Evolutionary conservation across 176 grass and related monocot genomes (phyloP), one percentile per base, ranked within the genome.

Genomic region (Puya raimondii): DNA sequence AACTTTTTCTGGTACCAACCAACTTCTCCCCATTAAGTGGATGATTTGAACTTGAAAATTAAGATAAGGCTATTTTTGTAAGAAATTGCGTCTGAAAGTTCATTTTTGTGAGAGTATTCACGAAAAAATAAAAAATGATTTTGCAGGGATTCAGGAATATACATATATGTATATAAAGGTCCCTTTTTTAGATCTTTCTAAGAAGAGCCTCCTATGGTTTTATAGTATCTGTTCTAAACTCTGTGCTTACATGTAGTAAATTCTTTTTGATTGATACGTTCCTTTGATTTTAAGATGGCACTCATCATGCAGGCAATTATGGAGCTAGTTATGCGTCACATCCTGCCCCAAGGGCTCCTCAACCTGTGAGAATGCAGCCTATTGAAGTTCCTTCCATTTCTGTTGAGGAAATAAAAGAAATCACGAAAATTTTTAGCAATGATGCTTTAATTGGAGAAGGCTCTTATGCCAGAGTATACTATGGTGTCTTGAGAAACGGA

Each of bases 381-480:
- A 80, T 80, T 68, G 78, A 51, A 73, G 78, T 80, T 47, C 70
- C 78, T 49, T 18, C 49, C 13, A 74, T 80, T 73, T 20, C 70
- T 18, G 17, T 80, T 10, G 78, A 80, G 2, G 78, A 80, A 73
- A 74, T 80, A 65, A 72, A 47, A 70, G 78, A 80, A 64, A 47
- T 73, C 16, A 68, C 78, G 7, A 80, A 74, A 59, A 69, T 63
- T 67, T 80, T 80, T 58, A 50, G 70, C 1, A 49, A 73, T 73
- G 78, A 80, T 57, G 23, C 70, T 67, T 73, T 80, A 9, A 68
- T 80, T 29, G 70, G 78, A 16, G 78, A 73, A 50, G 78, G 70
- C 49, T 80, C 69, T 16, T 80, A 64, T 59, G 69, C 51, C 2
- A 72, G 51, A 47, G 78, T 80, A 51, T 80, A 73, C 27, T 73